A percentile compares a stretch with the other conserved stretches of the same genome.
Evolutionary conservation across 306 rosid species (phyloP).

Genomic region (Abrus precatorius): DNA sequence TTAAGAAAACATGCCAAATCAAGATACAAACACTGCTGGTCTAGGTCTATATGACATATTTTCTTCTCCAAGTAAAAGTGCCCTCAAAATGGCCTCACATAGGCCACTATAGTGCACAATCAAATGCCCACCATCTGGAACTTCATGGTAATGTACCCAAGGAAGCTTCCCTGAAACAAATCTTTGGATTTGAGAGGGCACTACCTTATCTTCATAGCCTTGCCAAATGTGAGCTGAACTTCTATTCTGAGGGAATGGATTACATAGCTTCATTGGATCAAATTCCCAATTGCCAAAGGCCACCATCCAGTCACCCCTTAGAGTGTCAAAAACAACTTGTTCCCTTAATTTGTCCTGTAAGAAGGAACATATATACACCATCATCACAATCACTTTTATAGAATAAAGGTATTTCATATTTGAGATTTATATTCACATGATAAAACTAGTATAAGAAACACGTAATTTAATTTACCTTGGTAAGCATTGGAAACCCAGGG

Average conservation of each 20-base stretch:
- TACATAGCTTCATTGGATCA: conserved; percentile 75
- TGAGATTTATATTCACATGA: background rate
- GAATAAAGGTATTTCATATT: background rate
- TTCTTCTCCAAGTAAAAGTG: conserved; percentile 92
- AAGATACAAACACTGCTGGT: conserved; percentile 47
- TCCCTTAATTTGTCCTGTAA: conserved; percentile 67
- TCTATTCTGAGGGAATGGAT: conserved; percentile 71
- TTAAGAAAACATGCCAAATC: conserved; percentile 26
- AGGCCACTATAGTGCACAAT: conserved; percentile 83
- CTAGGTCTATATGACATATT: conserved; percentile 60
- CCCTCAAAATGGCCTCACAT: conserved; percentile 80
- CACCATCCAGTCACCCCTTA: conserved; percentile 72
- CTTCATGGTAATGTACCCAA: conserved; percentile 90
- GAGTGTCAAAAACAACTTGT: conserved; percentile 78
- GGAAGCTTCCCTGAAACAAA: conserved; percentile 76
- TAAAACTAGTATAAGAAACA: conserved; percentile 35
- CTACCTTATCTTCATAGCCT: conserved; percentile 92
- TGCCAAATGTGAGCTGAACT: conserved; percentile 89
- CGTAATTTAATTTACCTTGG: conserved; percentile 66
- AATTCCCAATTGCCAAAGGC: conserved; percentile 90
- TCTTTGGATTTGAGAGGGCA: conserved; percentile 85
- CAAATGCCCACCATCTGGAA: conserved; percentile 93
- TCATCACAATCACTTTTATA: conserved; percentile 35
- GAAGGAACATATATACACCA: conserved; percentile 24
- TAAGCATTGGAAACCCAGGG: conserved; percentile 94